phyloP scores from a whole-genome alignment of 2,329 filamentous ascomycete species.

The Akanthomyces uredinophilus region DNA sequence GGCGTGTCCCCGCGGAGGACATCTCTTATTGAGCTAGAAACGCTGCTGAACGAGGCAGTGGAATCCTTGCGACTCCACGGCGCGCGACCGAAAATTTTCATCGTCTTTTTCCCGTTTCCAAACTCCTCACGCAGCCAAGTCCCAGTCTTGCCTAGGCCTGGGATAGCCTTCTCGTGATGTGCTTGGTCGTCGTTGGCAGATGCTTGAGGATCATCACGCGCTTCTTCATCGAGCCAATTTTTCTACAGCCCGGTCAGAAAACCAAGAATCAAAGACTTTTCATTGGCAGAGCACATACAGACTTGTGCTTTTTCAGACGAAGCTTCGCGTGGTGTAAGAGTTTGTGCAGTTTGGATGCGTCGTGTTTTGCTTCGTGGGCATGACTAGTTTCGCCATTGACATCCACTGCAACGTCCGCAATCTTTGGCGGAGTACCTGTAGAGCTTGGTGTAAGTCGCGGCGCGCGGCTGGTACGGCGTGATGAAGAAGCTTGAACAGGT shows the following conservation, averaged over 20 bases:
- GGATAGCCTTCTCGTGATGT: not conserved
- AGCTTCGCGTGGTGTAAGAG: not conserved
- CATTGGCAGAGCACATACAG: not conserved
- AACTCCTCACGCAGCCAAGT: constrained; percentile 30
- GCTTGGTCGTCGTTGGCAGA: not conserved
- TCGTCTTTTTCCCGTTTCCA: constrained; percentile 24
- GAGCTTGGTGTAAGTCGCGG: constrained; percentile 11
- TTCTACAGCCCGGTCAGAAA: not conserved
- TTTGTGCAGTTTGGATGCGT: constrained; percentile 1
- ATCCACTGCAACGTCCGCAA: not conserved
- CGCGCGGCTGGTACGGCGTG: constrained; percentile 15
- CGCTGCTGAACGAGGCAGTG: constrained; percentile 31
- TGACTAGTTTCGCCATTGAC: not conserved
- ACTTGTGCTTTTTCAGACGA: not conserved
- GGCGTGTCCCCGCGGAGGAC: constrained; percentile 34
- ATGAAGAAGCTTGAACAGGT: constrained; percentile 16
- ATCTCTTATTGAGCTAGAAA: constrained; percentile 38
- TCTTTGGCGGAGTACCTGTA: not conserved
- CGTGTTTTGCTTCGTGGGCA: not conserved
- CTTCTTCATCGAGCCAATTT: not conserved
- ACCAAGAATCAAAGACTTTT: too few relatives aligned
- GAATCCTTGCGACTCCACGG: constrained; percentile 38
- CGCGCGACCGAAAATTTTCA: constrained; percentile 36
- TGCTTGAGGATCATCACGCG: not conserved
- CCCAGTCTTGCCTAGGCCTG: constrained; percentile 14